A percentile compares a stretch with the other conserved stretches of the same genome.
Evolutionary conservation across 1,284 basidiomycete species (phyloP).

Genomic region (Ustilago tritici): DNA sequence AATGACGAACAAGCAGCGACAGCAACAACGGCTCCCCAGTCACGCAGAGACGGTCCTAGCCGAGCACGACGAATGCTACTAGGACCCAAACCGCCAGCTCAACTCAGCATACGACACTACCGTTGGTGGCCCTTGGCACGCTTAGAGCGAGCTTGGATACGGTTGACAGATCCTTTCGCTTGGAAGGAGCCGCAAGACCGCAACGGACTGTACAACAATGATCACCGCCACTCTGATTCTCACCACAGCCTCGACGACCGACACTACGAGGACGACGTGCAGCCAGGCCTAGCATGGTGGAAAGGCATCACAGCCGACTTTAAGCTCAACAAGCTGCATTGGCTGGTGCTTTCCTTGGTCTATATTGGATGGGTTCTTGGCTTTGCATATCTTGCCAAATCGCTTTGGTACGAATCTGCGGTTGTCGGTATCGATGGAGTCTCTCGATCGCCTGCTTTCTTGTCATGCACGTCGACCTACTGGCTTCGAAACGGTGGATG

Average conservation of each 20-base stretch:
- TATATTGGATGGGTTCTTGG: conserved; percentile 62
- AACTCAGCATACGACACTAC: conserved; percentile 53
- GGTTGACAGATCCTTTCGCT: conserved; percentile 40
- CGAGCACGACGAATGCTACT: conserved; percentile 25
- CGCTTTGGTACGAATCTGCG: conserved; percentile 56
- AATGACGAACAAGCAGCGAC: background rate
- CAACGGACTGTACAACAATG: background rate
- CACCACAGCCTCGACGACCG: conserved; percentile 10
- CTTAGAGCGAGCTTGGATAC: conserved; percentile 53
- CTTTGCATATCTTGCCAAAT: conserved; percentile 54
- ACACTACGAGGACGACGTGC: conserved; percentile 8
- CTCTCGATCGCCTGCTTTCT: conserved; percentile 31
- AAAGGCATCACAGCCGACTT: conserved; percentile 33
- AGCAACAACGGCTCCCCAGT: background rate
- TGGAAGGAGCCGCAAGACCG: conserved; percentile 46
- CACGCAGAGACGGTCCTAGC: background rate
- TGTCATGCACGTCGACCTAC: conserved; percentile 63
- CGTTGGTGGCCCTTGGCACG: conserved; percentile 62
- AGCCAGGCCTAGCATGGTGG: conserved; percentile 33
- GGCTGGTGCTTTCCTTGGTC: conserved; percentile 46
- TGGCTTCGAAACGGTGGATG: conserved; percentile 72
- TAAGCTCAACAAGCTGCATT: conserved; percentile 56
- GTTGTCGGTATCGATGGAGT: conserved; percentile 30
- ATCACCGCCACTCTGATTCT: background rate
- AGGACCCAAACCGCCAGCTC: conserved; percentile 41